Percentiles rank a stretch among this genome's conserved stretches.
phyloP scores from a whole-genome alignment of 176 grass and related monocot species.

The Chloris gayana region DNA sequence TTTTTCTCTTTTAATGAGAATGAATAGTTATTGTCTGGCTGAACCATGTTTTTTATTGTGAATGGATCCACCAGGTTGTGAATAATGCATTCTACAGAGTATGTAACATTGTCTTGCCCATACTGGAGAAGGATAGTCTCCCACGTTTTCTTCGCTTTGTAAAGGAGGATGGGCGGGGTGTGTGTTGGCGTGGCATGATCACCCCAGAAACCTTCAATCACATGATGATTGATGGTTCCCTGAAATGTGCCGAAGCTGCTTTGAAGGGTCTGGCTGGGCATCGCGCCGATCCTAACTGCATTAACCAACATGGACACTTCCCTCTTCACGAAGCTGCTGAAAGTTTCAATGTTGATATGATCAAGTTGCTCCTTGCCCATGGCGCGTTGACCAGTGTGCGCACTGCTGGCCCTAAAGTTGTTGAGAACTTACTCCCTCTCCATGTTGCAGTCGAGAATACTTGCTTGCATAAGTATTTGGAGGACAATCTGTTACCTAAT shows the following conservation, averaged over 20 bases:
- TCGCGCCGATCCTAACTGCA: constrained; percentile 38
- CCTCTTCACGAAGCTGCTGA: constrained; percentile 35
- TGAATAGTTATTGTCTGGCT: background rate
- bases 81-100: background rate
- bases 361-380: constrained; percentile 12
- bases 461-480: constrained; percentile 41
- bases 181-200: constrained; percentile 2
- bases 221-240: background rate
- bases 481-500: background rate
- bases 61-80: background rate
- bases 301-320: constrained; percentile 4
- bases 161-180: background rate
- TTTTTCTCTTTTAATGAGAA: background rate
- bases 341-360: constrained; percentile 20
- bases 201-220: constrained; percentile 27
- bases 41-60: background rate
- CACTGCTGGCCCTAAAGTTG: background rate
- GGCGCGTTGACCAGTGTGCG: constrained; percentile 23
- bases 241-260: background rate
- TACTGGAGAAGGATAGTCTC: constrained; percentile 13
- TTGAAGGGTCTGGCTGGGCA: background rate
- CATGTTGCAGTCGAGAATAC: constrained; percentile 43
- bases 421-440: constrained; percentile 31
- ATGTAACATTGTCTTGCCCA: background rate
- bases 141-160: background rate